Base-by-base conservation (phyloP, 768 basidiomycete genomes). In the Auriscalpium vulgare region DNA sequence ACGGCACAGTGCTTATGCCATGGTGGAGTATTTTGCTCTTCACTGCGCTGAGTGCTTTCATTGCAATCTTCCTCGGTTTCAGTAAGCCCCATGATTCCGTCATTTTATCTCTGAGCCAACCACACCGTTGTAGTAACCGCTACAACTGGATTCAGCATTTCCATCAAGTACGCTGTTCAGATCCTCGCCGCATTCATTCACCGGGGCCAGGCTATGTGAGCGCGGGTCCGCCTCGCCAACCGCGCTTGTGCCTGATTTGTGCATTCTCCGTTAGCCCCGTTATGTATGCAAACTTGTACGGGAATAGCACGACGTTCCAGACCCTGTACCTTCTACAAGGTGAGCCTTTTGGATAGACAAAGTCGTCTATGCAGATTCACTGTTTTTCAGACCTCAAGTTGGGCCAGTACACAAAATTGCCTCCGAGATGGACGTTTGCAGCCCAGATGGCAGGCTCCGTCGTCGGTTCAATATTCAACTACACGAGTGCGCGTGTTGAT, bases 261-360 rank as follows among this genome's bases (percentile, higher is more conserved):
- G 44, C 58, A 8, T 29, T 5, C 19, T 38, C n/a, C 50, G 54
- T 17, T 56, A 78, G 77, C 38, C 71, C 78, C 13, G 75, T 76
- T 52, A 80, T 82, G 79, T 81, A 81, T 56, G 79, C 78, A 7
- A 79, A 78, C 60, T 60, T 80, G 46, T 80, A 78, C 66, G 79
- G 80, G 44, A 76, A 79, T 65, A 75, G 74, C 62, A 77, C 76
- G 0, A 72, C 74, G 8, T 76, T 73, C 66, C 79, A 85, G 68
- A 79, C 80, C 6, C 61, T 83, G 4, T 73, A 73, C 55, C 69
- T 81, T 69, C 67, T 81, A 17, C 78, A 79, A 72, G 77, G 77
- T 71, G 19, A 23, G 61, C 47, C 4, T 29, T 2, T 13, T 44
- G 16, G 47, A 17, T 44, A 36, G 34, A 21, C 53, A 29, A 14